Percentiles rank a stretch among this genome's conserved stretches.
Evolutionary conservation across 164 flowering plant genomes (phyloP).

Genomic region (Saururus chinensis): DNA sequence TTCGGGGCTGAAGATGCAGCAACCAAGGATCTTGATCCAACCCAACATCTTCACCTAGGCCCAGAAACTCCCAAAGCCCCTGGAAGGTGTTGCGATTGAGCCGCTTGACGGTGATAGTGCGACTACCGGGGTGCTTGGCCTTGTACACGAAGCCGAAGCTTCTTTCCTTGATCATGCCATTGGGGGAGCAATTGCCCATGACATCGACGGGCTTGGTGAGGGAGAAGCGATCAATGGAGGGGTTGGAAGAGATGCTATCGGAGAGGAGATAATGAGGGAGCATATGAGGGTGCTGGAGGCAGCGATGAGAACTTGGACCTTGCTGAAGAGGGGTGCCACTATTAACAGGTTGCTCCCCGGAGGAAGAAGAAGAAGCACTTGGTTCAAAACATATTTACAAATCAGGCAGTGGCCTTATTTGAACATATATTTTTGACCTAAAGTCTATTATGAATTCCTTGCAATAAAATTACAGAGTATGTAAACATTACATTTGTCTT

Average conservation of each 20-base stretch:
- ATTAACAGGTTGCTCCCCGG: too few species aligned
- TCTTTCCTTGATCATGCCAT: slow-evolving; percentile 70
- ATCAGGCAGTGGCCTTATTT: too few species aligned
- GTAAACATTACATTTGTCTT: too few species aligned
- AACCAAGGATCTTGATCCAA: slow-evolving; percentile 54
- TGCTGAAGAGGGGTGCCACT: too few species aligned
- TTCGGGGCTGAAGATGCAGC: slow-evolving; percentile 49
- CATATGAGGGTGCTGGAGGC: too few species aligned
- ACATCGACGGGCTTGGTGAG: slow-evolving; percentile 54
- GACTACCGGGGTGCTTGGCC: slow-evolving; percentile 39
- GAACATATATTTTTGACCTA: too few species aligned
- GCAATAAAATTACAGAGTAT: too few species aligned
- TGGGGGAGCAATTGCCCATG: slow-evolving; percentile 48
- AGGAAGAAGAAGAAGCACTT: too few species aligned
- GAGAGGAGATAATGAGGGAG: too few species aligned
- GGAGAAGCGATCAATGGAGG: slow-evolving; percentile 37
- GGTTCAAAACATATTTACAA: too few species aligned
- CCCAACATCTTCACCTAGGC: slow-evolving; percentile 86
- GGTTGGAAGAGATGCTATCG: slow-evolving; percentile 57
- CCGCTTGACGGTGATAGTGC: slow-evolving; percentile 63
- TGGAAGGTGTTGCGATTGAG: slow-evolving; percentile 68
- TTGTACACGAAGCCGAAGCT: slow-evolving; percentile 76
- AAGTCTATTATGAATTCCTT: too few species aligned
- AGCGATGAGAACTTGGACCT: too few species aligned
- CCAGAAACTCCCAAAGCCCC: slow-evolving; percentile 70